Evolutionary conservation across 495 filamentous ascomycete species (phyloP), one percentile per base, ranked within the genome.

Genomic region (Annulohypoxylon nitens): DNA sequence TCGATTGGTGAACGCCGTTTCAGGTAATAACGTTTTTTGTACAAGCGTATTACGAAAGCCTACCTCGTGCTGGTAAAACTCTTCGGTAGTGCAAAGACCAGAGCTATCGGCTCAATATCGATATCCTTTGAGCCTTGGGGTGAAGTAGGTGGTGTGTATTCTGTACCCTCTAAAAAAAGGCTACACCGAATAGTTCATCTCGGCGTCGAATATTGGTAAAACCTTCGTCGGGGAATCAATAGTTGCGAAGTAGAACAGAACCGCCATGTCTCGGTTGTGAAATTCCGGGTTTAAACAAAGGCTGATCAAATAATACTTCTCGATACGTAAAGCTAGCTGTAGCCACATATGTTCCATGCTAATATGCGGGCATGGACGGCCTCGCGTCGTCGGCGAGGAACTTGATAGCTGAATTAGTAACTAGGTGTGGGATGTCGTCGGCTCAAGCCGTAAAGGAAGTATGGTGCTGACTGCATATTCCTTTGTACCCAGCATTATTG

Each of bases 161-260:
- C 11, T 51, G 48, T 51, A 14, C 0, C 20, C 48, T 51, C 48
- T 26, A 9, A 20, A 18, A 50, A 16, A 4, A 26, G n/a, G 20
- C 48, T 7, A n/a, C 12, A 10, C 12, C 12, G 5, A 54, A n/a
- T 16, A 54, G 25, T 33, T 16, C 12, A 33, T 33, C 10, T 33
- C 50, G 50, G 50, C n/a, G 6, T 26, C 50, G 54, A 33, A 10
- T 20, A 58, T 23, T 58, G 5, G 54, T 11, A 39, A 58, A 58
- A 5, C 12, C 2, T 20, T 20, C n/a, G 9, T 26, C 54, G 54
- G 54, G 30, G 54, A 58, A 39, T 58, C 54, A 58, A 39, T 39
- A 58, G 54, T 58, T 58, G 33, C 54, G 54, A 39, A 37, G 5
- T 58, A 39, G 1, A n/a, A 39, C n/a, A 33, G 33, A 58, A 23